These are phyloP conservation scores for Mycena filopes DNA, from an alignment of 768 basidiomycete genomes.

Conservation along the genomic window DNA sequence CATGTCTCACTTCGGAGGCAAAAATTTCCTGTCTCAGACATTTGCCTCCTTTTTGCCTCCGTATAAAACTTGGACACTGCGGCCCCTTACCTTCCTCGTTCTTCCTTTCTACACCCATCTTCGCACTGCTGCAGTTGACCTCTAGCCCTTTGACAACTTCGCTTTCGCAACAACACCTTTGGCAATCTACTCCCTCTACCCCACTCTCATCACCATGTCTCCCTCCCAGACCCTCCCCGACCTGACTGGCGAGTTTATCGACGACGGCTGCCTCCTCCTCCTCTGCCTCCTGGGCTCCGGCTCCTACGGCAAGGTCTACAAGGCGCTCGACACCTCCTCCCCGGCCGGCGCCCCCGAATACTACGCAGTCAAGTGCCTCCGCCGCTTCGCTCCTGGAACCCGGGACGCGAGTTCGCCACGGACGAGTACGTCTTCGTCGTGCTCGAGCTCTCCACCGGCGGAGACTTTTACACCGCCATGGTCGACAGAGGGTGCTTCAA, in stretches of 20 bases:
- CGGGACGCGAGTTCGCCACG: too few relatives aligned
- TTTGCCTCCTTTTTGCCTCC: too few relatives aligned
- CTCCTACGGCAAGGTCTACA: constrained; percentile 36
- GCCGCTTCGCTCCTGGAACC: too few relatives aligned
- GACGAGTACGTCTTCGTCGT: too few relatives aligned
- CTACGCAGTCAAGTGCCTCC: too few relatives aligned
- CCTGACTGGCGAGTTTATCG: too few relatives aligned
- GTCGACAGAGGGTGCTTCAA: constrained; percentile 49
- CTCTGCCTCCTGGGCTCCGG: too few relatives aligned
- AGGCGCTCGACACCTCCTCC: constrained; percentile 28
- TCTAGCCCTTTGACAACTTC: background rate
- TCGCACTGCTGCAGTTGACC: constrained; percentile 4
- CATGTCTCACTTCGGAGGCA: too few relatives aligned
- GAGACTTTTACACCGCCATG: constrained; percentile 63
- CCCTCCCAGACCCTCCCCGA: too few relatives aligned
- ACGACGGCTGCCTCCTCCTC: too few relatives aligned
- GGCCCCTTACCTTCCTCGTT: constrained; percentile 1
- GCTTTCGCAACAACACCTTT: background rate
- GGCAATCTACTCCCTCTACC: background rate
- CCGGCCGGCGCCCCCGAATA: constrained; percentile 9
- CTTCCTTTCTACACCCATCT: constrained; percentile 11
- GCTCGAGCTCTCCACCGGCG: constrained; percentile 45
- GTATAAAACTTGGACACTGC: too few relatives aligned
- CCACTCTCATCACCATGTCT: constrained; percentile 44
- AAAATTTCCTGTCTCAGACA: too few relatives aligned